Percentiles rank a stretch among this genome's conserved stretches.
These are phyloP conservation scores for Rachicladosporium sp. DNA, from an alignment of 2,329 filamentous ascomycete genomes.

Conservation along the genomic window DNA sequence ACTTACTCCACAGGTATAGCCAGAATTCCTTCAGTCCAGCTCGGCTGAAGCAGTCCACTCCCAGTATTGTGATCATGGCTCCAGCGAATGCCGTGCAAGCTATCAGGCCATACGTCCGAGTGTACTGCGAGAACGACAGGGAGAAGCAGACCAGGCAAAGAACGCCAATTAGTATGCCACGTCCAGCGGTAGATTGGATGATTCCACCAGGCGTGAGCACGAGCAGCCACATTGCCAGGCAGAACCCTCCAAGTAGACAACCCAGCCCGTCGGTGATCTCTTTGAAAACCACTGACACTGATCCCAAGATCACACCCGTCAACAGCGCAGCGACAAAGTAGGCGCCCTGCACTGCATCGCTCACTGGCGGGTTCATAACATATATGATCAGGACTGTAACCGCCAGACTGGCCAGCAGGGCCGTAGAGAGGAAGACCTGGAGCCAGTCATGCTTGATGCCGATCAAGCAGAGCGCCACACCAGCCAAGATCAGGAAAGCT, in stretches of 20 bases:
- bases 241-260: slow-evolving; percentile 78
- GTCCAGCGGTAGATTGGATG: slow-evolving; percentile 48
- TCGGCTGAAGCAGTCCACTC: slow-evolving; percentile 79
- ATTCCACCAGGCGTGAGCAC: slow-evolving; percentile 65
- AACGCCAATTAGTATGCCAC: slow-evolving; percentile 61
- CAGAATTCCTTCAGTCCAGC: slow-evolving; percentile 95
- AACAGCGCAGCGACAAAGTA: slow-evolving; percentile 70
- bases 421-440: slow-evolving; percentile 69
- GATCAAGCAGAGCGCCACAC: slow-evolving; percentile 58
- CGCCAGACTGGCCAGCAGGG: slow-evolving; percentile 58
- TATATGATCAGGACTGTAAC: slow-evolving; percentile 76
- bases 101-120: slow-evolving; percentile 67
- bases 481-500: slow-evolving; percentile 60
- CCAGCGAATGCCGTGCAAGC: slow-evolving; percentile 66
- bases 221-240: slow-evolving; percentile 80
- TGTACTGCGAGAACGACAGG: slow-evolving; percentile 69
- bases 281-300: slow-evolving; percentile 61
- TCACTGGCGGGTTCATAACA: slow-evolving; percentile 69
- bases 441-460: slow-evolving; percentile 71
- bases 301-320: slow-evolving; percentile 63
- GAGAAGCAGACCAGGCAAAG: slow-evolving; percentile 57
- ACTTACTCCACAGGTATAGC: slow-evolving; percentile 73
- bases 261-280: slow-evolving; percentile 78
- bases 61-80: slow-evolving; percentile 64
- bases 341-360: slow-evolving; percentile 65